Percentiles rank a stretch among this genome's conserved stretches.
phyloP scores from a whole-genome alignment of 179 eudicot genomes.

The Spergularia azorica region DNA sequence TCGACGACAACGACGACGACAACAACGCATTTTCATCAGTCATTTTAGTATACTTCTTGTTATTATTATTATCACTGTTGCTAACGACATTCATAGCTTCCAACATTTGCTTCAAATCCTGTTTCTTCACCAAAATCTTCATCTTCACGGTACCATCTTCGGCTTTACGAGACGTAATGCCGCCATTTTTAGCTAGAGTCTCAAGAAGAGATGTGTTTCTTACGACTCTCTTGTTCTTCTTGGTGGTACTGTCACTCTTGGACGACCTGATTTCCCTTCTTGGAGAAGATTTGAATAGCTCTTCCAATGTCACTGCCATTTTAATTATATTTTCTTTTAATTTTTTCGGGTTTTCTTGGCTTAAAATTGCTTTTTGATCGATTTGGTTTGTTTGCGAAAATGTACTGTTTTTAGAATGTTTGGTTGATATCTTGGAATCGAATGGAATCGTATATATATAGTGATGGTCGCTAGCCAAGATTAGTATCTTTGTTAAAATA shows the following conservation, averaged over 20 bases:
- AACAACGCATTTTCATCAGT: too few species aligned
- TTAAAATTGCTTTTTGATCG: neutral
- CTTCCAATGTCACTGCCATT: constrained; percentile 23
- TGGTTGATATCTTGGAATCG: constrained; percentile 7
- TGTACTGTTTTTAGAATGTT: too few species aligned
- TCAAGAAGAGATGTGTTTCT: constrained; percentile 23
- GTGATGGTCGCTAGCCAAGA: neutral
- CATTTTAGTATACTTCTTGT: neutral
- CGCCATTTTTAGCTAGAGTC: constrained; percentile 19
- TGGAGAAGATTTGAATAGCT: constrained; percentile 15
- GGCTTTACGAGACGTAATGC: constrained; percentile 12
- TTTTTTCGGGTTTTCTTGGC: neutral
- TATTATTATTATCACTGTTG: too few species aligned
- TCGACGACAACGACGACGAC: neutral
- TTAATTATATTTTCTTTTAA: neutral
- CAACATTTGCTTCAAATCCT: constrained; percentile 28
- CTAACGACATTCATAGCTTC: neutral
- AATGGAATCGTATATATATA: constrained; percentile 1
- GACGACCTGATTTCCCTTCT: constrained; percentile 15
- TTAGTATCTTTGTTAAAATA: neutral
- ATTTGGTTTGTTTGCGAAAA: neutral
- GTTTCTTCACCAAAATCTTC: constrained; percentile 32
- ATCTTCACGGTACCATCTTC: constrained; percentile 27
- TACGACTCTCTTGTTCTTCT: neutral
- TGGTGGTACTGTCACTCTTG: neutral